Evolutionary conservation across 192 early-diverging fungal genomes (phyloP), one percentile per base, ranked within the genome.

Genomic region (Obelidium mucronatum): DNA sequence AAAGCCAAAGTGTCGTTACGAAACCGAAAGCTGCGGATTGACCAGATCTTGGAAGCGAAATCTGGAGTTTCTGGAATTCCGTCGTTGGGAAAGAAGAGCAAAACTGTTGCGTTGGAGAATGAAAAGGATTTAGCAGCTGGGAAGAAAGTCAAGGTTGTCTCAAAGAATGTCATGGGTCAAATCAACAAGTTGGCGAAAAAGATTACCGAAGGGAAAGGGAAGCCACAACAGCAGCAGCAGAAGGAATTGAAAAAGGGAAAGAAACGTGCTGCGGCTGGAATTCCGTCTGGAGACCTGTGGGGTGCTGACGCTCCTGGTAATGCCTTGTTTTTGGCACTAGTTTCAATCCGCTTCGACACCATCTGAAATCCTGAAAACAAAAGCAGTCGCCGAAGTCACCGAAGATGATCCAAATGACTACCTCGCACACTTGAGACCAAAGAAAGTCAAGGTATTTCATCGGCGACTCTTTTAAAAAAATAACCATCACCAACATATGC

Each of bases 11-110:
- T 69, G 35, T 58, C 77, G 8, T n/a, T 66, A 1, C 77, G 77
- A 48, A 55, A 63, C 73, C 74, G 74, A 37, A 74, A 85, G 61
- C 88, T 97, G 28, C 85, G 83, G 33, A 89, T 96, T 66, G 95
- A 98, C 67, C 87, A 96, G 74, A 96, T 98, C 79, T 82, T 98
- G 30, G 86, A 83, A 17, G 83, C 88, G 39, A 86, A 90, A 42
- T 94, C 93, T 35, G 89, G 85, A 35, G 84, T 97, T 26, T 82
- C 86, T 22, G 77, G 67, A 15, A 28, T 79, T 4, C 42, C 61
- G 3, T 71, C 79, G 2, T 39, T 76, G 30, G 65, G 40, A 58
- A 56, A 77, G 11, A 51, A 65, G n/a, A 84, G 74, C 33, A 62
- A 74, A 5, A 81, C 78, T 3, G 72, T 74, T 42, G 65, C 62